These are phyloP conservation scores for Oropetium thomaeum DNA, from an alignment of 176 grass and related monocot species.

Conservation along the genomic window DNA sequence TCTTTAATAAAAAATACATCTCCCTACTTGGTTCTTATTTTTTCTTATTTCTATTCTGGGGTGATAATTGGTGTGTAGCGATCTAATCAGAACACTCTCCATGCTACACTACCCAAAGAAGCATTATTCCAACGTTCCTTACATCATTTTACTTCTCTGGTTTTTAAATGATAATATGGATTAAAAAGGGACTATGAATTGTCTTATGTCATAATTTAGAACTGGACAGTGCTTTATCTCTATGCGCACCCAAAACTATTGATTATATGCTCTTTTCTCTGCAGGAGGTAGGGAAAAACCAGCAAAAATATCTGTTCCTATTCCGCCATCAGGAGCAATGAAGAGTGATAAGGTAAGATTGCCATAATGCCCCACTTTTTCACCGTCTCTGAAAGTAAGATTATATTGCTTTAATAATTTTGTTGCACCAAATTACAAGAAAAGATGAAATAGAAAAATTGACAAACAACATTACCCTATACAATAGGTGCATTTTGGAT, in stretches of 20 bases:
- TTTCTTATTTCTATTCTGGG: not conserved
- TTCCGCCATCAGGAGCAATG: constrained; percentile 57
- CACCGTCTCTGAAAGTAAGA: not conserved
- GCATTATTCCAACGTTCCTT: not conserved
- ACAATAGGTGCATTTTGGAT: not conserved
- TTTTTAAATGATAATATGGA: not conserved
- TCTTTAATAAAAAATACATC: not conserved
- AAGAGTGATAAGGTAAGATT: constrained; percentile 68
- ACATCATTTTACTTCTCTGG: not conserved
- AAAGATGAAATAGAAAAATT: not conserved
- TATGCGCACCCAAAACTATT: not conserved
- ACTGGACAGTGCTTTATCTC: not conserved
- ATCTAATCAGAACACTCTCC: not conserved
- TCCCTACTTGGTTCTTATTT: not conserved
- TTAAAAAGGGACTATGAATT: not conserved
- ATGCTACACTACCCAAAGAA: constrained; percentile 14
- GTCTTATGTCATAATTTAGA: not conserved
- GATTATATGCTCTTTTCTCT: not conserved
- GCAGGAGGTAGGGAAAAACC: constrained; percentile 33
- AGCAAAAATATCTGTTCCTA: constrained; percentile 77
- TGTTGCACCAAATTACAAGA: not conserved
- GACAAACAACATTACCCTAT: not conserved
- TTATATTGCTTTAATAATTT: not conserved
- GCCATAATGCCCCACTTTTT: not conserved
- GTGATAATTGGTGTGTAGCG: not conserved